Conservation (phyloP, 2,329 filamentous ascomycete species). For the Pseudogymnoascus sp. region DNA sequence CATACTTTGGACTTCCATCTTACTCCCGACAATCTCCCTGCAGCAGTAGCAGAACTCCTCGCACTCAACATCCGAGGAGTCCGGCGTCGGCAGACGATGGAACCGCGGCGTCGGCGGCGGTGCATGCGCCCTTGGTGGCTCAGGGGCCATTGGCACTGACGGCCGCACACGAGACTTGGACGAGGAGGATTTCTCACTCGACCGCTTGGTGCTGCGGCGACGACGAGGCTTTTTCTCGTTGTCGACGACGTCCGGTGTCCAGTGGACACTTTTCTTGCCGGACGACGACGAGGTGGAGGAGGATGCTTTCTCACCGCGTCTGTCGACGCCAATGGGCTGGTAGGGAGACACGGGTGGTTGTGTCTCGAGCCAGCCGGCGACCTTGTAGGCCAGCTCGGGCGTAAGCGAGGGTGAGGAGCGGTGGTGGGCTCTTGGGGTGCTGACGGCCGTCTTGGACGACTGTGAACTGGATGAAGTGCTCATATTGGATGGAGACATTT, state of each 20-base stretch:
- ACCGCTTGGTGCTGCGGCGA: neutral
- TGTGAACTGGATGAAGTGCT: constrained; percentile 10
- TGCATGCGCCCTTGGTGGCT: constrained; percentile 11
- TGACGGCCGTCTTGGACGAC: constrained; percentile 11
- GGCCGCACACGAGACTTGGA: neutral
- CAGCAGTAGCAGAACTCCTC: constrained; percentile 15
- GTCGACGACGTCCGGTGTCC: constrained; percentile 15
- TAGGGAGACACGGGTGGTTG: constrained; percentile 5
- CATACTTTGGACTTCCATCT: neutral
- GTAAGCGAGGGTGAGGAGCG: neutral
- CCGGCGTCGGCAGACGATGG: constrained; percentile 21
- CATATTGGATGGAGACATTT: constrained; percentile 18
- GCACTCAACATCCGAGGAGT: constrained; percentile 17
- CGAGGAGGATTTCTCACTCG: neutral
- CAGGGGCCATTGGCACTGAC: constrained; percentile 11
- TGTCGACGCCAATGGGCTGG: neutral
- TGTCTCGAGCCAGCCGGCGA: constrained; percentile 7
- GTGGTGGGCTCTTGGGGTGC: neutral
- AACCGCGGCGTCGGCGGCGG: constrained; percentile 22
- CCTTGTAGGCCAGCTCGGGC: constrained; percentile 6
- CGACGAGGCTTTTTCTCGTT: constrained; percentile 12
- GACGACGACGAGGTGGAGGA: neutral
- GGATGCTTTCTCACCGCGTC: neutral
- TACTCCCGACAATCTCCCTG: neutral
- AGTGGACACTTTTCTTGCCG: constrained; percentile 18